Percentiles rank a stretch among this genome's conserved stretches.
phyloP scores from a whole-genome alignment of 176 grass and related monocot genomes.

The Avena eriantha region DNA sequence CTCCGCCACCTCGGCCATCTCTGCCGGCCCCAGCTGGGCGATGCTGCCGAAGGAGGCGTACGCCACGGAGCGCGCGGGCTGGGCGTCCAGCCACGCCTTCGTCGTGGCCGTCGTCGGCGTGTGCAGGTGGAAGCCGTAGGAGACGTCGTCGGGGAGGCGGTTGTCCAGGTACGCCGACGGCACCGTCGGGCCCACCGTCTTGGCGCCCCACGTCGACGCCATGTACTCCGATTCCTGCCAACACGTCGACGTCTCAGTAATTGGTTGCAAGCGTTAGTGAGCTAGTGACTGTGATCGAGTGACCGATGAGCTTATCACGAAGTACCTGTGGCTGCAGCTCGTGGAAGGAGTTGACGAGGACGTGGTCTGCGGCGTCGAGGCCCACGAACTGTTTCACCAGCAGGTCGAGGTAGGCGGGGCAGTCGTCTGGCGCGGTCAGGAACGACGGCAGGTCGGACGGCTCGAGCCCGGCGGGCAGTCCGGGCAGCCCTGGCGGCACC shows the following conservation, averaged over 20 bases:
- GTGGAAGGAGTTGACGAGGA: constrained; percentile 75
- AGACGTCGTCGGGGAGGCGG: constrained; percentile 41
- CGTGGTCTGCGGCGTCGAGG: constrained; percentile 55
- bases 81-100: constrained; percentile 41
- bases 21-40: background rate
- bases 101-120: constrained; percentile 1
- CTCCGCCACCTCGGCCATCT: constrained; percentile 59
- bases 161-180: constrained; percentile 52
- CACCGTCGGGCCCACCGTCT: constrained; percentile 43
- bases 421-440: background rate
- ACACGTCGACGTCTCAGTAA: background rate
- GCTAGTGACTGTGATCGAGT: background rate
- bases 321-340: constrained; percentile 66
- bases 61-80: constrained; percentile 42
- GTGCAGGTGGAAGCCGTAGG: constrained; percentile 62
- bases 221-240: constrained; percentile 47
- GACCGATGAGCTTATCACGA: background rate
- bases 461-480: constrained; percentile 39
- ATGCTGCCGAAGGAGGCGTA: constrained; percentile 77
- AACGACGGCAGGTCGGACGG: constrained; percentile 60
- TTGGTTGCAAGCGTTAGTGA: background rate
- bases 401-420: constrained; percentile 38
- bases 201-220: constrained; percentile 26
- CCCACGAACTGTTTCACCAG: constrained; percentile 57
- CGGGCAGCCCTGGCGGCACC: constrained; percentile 43